Evolutionary conservation across 1,139 yeast genomes (phyloP).

Genomic region (Suhomyces anneliseae): DNA sequence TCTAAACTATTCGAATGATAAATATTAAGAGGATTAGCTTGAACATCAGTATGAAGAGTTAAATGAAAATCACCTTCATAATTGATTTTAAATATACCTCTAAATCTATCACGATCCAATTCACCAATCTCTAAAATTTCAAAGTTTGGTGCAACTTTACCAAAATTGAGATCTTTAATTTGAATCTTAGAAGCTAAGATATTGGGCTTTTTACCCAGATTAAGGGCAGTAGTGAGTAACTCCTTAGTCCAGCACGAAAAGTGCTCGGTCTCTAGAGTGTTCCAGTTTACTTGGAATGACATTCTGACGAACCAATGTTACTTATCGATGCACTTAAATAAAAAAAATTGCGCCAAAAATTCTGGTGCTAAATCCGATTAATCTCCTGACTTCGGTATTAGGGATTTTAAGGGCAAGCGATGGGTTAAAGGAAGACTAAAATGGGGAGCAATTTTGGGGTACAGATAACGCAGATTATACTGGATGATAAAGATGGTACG

Average conservation of each 20-base stretch:
- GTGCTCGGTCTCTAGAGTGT: slow-evolving; percentile 68
- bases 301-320: slow-evolving; percentile 26
- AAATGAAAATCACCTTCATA: slow-evolving; percentile 81
- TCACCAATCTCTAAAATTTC: slow-evolving; percentile 88
- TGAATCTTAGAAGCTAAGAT: slow-evolving; percentile 72
- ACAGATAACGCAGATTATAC: too few species aligned
- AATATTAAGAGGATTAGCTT: slow-evolving; percentile 80
- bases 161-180: slow-evolving; percentile 75
- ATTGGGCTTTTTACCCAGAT: slow-evolving; percentile 72
- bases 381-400: not conserved
- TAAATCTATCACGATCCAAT: slow-evolving; percentile 71
- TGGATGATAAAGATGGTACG: too few species aligned
- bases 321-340: not conserved
- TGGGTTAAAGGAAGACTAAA: not conserved
- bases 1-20: slow-evolving; percentile 54
- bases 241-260: slow-evolving; percentile 67
- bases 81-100: slow-evolving; percentile 82
- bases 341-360: not conserved
- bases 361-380: not conserved
- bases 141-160: slow-evolving; percentile 72
- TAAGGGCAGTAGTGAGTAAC: slow-evolving; percentile 72
- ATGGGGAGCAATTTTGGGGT: not conserved
- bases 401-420: not conserved
- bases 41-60: slow-evolving; percentile 78
- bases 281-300: slow-evolving; percentile 84